These are phyloP conservation scores for Verticillium klebahnii DNA, from an alignment of 2,329 filamentous ascomycete genomes.

Conservation along the genomic window DNA sequence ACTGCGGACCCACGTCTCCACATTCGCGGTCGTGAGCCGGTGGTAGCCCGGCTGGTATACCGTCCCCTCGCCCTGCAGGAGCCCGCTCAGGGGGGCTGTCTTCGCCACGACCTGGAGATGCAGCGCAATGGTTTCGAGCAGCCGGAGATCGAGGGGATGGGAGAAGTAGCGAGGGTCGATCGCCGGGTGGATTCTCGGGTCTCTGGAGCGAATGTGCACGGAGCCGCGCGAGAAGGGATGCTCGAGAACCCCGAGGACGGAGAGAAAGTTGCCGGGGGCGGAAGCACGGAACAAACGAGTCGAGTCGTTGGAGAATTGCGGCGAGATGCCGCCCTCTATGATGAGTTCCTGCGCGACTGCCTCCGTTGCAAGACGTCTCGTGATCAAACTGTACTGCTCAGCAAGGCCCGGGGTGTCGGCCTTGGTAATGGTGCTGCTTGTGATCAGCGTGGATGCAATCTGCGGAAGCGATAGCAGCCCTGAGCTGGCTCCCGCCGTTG, in stretches of 20 bases:
- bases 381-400: conserved; percentile 6
- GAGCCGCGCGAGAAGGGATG: conserved; percentile 9
- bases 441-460: not conserved
- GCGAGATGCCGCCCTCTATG: conserved; percentile 9
- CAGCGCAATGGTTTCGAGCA: conserved; percentile 5
- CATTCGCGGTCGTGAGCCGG: conserved; percentile 3
- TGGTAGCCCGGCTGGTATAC: conserved; percentile 7
- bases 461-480: conserved; percentile 6
- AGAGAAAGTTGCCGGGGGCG: conserved; percentile 4
- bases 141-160: conserved; percentile 5
- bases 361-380: conserved; percentile 3
- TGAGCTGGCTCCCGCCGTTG: conserved; percentile 9
- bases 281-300: conserved; percentile 7
- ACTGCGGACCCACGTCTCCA: conserved; percentile 4
- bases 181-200: conserved; percentile 1
- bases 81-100: conserved; percentile 5
- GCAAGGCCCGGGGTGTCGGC: not conserved
- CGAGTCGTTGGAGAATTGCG: conserved; percentile 8
- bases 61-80: conserved; percentile 5
- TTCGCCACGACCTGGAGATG: conserved; percentile 5
- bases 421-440: not conserved
- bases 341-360: conserved; percentile 6
- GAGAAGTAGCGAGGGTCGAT: conserved; percentile 10
- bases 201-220: conserved; percentile 7
- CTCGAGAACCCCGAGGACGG: conserved; percentile 7